A percentile compares a stretch with the other conserved stretches of the same genome.
phyloP scores from a whole-genome alignment of 2,329 filamentous ascomycete genomes.

The Raffaelea deltoideospora region DNA sequence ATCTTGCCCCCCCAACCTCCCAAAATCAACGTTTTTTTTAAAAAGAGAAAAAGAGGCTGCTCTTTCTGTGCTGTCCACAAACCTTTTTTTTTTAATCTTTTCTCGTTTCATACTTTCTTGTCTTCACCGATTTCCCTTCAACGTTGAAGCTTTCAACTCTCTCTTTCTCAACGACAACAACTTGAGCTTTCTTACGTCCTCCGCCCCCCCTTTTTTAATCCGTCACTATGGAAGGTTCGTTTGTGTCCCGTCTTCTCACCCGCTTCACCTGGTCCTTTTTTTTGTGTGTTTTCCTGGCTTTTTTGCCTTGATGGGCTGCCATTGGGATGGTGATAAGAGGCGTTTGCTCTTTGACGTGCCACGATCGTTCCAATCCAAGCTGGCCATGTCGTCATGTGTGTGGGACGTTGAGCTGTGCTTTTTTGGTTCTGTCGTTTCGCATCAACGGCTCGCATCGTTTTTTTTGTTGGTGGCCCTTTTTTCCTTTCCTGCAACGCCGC shows the following conservation, averaged over 20 bases:
- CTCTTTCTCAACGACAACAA: slow-evolving; percentile 4
- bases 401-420: too few relatives aligned
- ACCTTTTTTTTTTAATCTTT: not conserved
- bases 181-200: slow-evolving; percentile 20
- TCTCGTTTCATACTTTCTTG: not conserved
- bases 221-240: slow-evolving; percentile 39
- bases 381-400: not conserved
- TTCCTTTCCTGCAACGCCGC: slow-evolving; percentile 4
- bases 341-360: too few relatives aligned
- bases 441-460: too few relatives aligned
- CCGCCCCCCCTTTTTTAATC: slow-evolving; percentile 24
- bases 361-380: too few relatives aligned
- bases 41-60: not conserved
- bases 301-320: too few relatives aligned
- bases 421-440: not conserved
- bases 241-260: slow-evolving; percentile 4
- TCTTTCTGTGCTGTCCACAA: not conserved
- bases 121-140: not conserved
- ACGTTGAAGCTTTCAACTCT: not conserved
- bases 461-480: not conserved
- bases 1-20: slow-evolving; percentile 9
- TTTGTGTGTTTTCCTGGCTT: too few relatives aligned
- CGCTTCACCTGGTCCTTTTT: not conserved
- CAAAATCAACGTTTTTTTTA: slow-evolving; percentile 2
- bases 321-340: not conserved